Base-by-base conservation (phyloP, 768 basidiomycete species). In the Cystofilobasidium ferigula region DNA sequence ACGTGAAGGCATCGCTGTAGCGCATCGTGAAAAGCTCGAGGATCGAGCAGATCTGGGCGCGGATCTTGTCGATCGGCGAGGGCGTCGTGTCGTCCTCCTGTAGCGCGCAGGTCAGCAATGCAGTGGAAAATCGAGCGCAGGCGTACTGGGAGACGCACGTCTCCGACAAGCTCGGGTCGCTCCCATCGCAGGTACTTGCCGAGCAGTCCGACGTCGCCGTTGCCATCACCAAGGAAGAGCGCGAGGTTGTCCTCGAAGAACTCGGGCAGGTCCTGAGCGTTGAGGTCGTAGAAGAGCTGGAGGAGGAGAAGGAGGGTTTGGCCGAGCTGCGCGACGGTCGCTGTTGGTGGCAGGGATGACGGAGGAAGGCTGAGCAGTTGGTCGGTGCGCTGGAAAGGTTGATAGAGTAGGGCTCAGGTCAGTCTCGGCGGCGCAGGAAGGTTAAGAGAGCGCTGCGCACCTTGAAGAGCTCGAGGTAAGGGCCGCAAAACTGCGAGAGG, bases 201-300 rank as follows among this genome's bases (percentile, higher is more conserved):
- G 73, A 97, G 87, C 79, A 84, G 85, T 14, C 77, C 78, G 18
- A 72, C 71, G 16, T 71, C 70, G 1, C 88, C 88, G 3, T 75
- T 78, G 0, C 78, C 78, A 30, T 70, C 70, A 4, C 81, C 85
- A 75, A 97, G 95, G 75, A 94, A 95, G 68, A 86, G 82, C 24
- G 81, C 78, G 66, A 92, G 84, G 32, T 84, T 79, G 72, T 98
- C 95, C 74, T 99, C 95, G 71, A 99, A 85, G 70, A 85, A 86
- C 18, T 91, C 90, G 5, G 93, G 95, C 22, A 98, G 80, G 77
- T 99, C 95, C 70, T 98, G 94, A 70, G 88, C 88, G 2, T 87
- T 91, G 69, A 99, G 83, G 76, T 98, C 95, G 72, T 92, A 87
- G 78, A 86, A 98, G 30, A 98, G 83, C 40, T 93, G 88, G 22